Conservation (phyloP, 352 stramenopile species). For the Elongisporangium anandrum region DNA sequence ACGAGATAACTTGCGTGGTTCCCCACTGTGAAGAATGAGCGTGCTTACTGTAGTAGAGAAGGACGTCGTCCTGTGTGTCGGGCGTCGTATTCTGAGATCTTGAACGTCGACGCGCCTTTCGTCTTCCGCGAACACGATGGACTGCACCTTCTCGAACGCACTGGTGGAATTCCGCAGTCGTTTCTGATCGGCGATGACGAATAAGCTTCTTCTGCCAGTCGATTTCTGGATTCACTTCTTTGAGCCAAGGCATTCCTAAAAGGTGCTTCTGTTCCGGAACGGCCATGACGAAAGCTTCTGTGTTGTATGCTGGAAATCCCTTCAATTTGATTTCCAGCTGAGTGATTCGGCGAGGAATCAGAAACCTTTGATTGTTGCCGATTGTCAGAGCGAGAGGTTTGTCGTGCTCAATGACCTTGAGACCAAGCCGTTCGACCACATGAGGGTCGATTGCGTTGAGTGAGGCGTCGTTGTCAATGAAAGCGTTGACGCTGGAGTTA, state of each 20-base stretch:
- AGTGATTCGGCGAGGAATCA: constrained; percentile 1
- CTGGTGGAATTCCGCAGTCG: no score
- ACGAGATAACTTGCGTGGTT: background rate
- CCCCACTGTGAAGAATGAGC: background rate
- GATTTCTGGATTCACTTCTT: constrained; percentile 5
- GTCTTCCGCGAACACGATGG: no score
- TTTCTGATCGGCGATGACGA: background rate
- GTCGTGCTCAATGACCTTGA: background rate
- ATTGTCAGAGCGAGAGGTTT: constrained; percentile 3
- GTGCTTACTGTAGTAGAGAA: constrained; percentile 1
- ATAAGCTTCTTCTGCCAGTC: constrained; percentile 1
- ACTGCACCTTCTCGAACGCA: no score
- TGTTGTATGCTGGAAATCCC: constrained; percentile 4
- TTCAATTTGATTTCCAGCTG: constrained; percentile 3
- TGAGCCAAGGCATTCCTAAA: constrained; percentile 8
- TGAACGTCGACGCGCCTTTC: background rate
- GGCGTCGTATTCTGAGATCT: background rate
- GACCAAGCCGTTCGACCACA: constrained; percentile 1
- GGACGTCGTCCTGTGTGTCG: background rate
- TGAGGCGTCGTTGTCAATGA: constrained; percentile 8
- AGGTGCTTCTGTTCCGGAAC: constrained; percentile 4
- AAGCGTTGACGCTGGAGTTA: background rate
- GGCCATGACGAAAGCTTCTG: constrained; percentile 5
- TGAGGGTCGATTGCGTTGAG: constrained; percentile 6
- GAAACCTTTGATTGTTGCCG: background rate